These are phyloP conservation scores for Bidens hawaiensis DNA, from an alignment of 140 eudicot species.

Conservation along the genomic window DNA sequence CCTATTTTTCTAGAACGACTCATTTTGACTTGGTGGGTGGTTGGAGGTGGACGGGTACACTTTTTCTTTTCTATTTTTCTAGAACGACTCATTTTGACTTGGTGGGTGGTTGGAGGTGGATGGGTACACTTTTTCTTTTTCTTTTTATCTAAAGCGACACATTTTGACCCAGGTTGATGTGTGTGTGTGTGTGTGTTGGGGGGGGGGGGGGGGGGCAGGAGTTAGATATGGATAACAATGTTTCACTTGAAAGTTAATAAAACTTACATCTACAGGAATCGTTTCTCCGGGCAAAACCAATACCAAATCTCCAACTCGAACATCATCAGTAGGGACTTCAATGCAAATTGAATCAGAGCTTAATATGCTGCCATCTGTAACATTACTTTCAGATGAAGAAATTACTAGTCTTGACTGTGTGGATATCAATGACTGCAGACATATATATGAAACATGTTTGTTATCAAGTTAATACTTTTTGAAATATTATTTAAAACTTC, in stretches of 20 bases:
- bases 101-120: too few species aligned
- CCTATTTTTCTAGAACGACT: too few species aligned
- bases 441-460: slow-evolving; percentile 11
- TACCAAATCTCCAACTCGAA: slow-evolving; percentile 70
- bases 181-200: too few species aligned
- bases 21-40: too few species aligned
- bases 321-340: slow-evolving; percentile 87
- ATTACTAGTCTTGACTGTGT: slow-evolving; percentile 81
- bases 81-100: too few species aligned
- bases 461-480: neutral
- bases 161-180: too few species aligned
- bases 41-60: too few species aligned
- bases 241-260: slow-evolving; percentile 16
- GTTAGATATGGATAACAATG: too few species aligned
- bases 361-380: slow-evolving; percentile 42
- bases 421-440: slow-evolving; percentile 83
- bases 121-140: too few species aligned
- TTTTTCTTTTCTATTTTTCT: too few species aligned
- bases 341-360: slow-evolving; percentile 71
- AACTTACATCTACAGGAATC: slow-evolving; percentile 88
- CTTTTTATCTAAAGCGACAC: too few species aligned
- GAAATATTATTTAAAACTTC: neutral
- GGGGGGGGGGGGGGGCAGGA: too few species aligned
- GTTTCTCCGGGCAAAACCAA: slow-evolving; percentile 97
- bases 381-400: slow-evolving; percentile 62